phyloP scores from a whole-genome alignment of 768 basidiomycete species.

The Pisolithus sp. region DNA sequence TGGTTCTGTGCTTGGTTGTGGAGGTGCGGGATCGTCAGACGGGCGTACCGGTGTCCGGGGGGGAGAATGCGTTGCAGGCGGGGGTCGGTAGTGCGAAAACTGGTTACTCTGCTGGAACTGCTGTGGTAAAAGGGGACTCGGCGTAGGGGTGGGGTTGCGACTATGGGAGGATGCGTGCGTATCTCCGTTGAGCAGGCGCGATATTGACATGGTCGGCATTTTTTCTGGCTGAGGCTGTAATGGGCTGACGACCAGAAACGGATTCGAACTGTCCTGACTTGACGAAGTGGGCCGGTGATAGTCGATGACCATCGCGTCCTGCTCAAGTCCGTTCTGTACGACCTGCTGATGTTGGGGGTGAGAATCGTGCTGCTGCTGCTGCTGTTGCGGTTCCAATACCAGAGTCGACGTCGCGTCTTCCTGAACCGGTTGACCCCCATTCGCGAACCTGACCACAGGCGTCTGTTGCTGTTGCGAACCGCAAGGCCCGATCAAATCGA shows the following conservation, averaged over 20 bases:
- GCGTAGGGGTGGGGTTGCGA: background rate
- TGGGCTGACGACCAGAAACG: conserved; percentile 46
- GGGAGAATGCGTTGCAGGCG: background rate
- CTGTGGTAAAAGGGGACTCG: conserved; percentile 1
- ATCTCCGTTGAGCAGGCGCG: conserved; percentile 20
- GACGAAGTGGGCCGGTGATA: conserved; percentile 15
- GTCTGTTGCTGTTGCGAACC: conserved; percentile 28
- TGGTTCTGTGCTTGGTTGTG: conserved; percentile 1
- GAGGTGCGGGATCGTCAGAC: background rate
- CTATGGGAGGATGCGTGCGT: conserved; percentile 1
- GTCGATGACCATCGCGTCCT: conserved; percentile 36
- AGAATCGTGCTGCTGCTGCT: background rate
- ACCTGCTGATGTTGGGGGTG: background rate
- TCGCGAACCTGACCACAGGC: conserved; percentile 47
- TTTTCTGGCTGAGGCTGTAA: conserved; percentile 22
- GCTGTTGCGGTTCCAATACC: conserved; percentile 9
- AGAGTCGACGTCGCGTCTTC: conserved; percentile 5
- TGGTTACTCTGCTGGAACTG: conserved; percentile 9
- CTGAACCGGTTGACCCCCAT: conserved; percentile 18
- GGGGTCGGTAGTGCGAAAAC: conserved; percentile 4
- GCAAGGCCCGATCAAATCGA: conserved; percentile 32
- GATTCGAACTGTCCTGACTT: conserved; percentile 41
- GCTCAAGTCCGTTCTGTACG: background rate
- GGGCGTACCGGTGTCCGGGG: conserved; percentile 8
- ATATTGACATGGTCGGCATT: conserved; percentile 17